Conservation (phyloP, 2,329 filamentous ascomycete genomes). For the Daldinia eschscholtzii region DNA sequence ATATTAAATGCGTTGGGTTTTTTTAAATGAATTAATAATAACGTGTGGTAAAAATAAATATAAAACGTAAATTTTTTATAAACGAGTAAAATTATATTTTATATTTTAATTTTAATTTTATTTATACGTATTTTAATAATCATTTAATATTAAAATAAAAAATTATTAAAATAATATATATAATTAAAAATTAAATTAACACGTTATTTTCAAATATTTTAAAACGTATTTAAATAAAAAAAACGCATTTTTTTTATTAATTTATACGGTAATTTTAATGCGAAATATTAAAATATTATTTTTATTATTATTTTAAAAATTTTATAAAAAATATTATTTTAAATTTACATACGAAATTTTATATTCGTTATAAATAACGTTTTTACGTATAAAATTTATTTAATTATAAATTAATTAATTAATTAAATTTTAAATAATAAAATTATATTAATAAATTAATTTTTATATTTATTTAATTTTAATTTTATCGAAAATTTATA, state of each 20-base stretch:
- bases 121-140: constrained; percentile 5
- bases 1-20: neutral
- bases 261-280: neutral
- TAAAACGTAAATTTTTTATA: neutral
- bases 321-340: constrained; percentile 8
- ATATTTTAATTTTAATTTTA: neutral
- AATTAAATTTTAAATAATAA: neutral
- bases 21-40: neutral
- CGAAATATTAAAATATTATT: constrained; percentile 4
- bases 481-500: too few relatives aligned
- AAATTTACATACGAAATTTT: neutral
- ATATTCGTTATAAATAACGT: constrained; percentile 6
- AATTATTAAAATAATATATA: neutral
- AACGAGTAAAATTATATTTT: neutral
- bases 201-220: constrained; percentile 4
- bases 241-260: neutral
- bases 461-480: too few relatives aligned
- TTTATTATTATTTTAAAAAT: neutral
- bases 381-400: constrained; percentile 1
- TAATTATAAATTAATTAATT: constrained; percentile 1
- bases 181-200: constrained; percentile 2
- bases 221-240: neutral
- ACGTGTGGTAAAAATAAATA: neutral
- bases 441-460: neutral
- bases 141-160: neutral